Percentiles rank a stretch among this genome's conserved stretches.
These are phyloP conservation scores for Colletotrichum sp. DNA, from an alignment of 2,329 filamentous ascomycete genomes.

Conservation along the genomic window DNA sequence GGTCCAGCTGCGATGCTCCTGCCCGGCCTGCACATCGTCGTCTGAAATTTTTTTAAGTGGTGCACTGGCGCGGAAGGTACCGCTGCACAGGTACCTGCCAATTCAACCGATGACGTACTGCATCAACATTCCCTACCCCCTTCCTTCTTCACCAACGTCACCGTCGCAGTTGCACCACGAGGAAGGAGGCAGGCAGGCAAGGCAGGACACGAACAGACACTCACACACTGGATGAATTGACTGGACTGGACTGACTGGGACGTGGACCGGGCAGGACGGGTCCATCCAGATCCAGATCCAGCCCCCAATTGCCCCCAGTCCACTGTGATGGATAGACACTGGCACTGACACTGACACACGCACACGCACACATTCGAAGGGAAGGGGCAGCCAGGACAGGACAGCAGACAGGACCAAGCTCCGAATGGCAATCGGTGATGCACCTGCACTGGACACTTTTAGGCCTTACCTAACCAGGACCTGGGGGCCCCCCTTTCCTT, in stretches of 20 bases:
- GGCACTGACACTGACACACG: not conserved
- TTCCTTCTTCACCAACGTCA: slow-evolving; percentile 16
- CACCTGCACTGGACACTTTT: not conserved
- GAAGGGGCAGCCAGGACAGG: not conserved
- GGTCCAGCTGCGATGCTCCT: not conserved
- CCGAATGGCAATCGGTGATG: not conserved
- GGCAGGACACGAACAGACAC: no score
- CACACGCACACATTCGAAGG: not conserved
- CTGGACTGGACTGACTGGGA: not conserved
- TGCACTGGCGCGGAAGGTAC: not conserved
- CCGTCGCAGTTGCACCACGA: slow-evolving; percentile 8
- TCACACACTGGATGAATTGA: not conserved
- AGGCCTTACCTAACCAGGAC: not conserved
- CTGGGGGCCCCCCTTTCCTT: not conserved
- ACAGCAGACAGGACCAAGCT: slow-evolving; percentile 5
- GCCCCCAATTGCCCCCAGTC: not conserved
- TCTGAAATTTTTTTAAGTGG: not conserved
- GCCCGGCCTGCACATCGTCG: not conserved
- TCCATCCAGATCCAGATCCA: not conserved
- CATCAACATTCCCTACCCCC: slow-evolving; percentile 8
- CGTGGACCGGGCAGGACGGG: not conserved
- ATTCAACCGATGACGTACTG: slow-evolving; percentile 12
- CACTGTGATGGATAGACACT: not conserved
- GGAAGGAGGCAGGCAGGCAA: not conserved
- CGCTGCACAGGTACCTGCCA: not conserved